These are phyloP conservation scores for Collybia sordida DNA, from an alignment of 768 basidiomycete species.

Conservation along the genomic window DNA sequence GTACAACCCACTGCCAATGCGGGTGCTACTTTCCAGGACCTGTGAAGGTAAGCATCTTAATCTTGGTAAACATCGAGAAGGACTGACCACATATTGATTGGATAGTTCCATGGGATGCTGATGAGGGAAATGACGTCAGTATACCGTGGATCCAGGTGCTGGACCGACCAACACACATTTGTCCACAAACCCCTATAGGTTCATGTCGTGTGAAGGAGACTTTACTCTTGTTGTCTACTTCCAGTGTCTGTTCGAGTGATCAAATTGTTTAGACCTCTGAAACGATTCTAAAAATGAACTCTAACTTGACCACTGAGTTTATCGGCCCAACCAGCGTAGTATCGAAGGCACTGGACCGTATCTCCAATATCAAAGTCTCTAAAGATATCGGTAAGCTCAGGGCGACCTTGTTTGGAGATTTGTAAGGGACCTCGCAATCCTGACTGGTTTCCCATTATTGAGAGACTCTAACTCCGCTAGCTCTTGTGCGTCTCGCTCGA, in stretches of 20 bases:
- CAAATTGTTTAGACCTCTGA: slow-evolving; percentile 1
- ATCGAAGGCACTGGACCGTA: slow-evolving; percentile 74
- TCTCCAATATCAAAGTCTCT: slow-evolving; percentile 85
- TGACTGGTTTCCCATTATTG: slow-evolving; percentile 92
- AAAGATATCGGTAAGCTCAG: background rate
- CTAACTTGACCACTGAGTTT: slow-evolving; percentile 85
- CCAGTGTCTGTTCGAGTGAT: slow-evolving; percentile 54
- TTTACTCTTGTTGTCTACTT: slow-evolving; percentile 78
- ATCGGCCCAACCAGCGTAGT: slow-evolving; percentile 96
- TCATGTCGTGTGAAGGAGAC: slow-evolving; percentile 86
- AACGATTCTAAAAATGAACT: background rate
- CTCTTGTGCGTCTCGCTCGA: slow-evolving; percentile 79
- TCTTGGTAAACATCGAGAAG: background rate
- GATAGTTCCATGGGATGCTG: slow-evolving; percentile 94
- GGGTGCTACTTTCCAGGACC: slow-evolving; percentile 92
- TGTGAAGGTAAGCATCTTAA: slow-evolving; percentile 20
- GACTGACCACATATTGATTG: slow-evolving; percentile 78
- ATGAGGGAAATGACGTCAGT: background rate
- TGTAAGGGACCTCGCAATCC: slow-evolving; percentile 33
- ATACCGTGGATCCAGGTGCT: background rate
- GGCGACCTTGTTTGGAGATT: background rate
- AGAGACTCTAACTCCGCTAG: slow-evolving; percentile 83
- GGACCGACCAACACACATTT: slow-evolving; percentile 58
- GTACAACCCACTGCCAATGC: slow-evolving; percentile 91
- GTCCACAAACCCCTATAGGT: slow-evolving; percentile 92